These are phyloP conservation scores for Didymella keratinophila DNA, from an alignment of 2,329 filamentous ascomycete genomes.

Conservation along the genomic window DNA sequence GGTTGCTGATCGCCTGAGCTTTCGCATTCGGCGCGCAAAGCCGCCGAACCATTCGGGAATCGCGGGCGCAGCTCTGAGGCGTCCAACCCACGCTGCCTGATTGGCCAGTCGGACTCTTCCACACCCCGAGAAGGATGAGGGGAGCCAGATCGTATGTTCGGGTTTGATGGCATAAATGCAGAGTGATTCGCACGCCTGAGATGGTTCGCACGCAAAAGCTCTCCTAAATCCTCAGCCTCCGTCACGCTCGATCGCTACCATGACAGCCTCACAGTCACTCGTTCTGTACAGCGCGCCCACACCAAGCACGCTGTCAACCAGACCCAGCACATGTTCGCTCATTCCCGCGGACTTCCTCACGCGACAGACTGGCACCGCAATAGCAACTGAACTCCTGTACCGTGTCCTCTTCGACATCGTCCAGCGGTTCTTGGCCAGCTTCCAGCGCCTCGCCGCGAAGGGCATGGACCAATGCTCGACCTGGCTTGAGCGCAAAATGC, in stretches of 20 bases:
- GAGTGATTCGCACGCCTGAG: neutral
- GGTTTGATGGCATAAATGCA: slow-evolving; percentile 2
- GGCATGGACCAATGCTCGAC: slow-evolving; percentile 36
- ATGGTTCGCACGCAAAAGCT: neutral
- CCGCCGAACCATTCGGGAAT: neutral
- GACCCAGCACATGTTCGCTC: slow-evolving; percentile 17
- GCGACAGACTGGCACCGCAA: slow-evolving; percentile 35
- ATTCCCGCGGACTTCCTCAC: slow-evolving; percentile 27
- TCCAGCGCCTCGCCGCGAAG: slow-evolving; percentile 35
- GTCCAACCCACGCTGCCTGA: neutral
- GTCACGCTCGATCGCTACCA: slow-evolving; percentile 4
- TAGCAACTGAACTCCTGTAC: slow-evolving; percentile 43
- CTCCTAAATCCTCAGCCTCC: neutral
- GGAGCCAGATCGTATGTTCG: neutral
- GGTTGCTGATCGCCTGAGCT: neutral
- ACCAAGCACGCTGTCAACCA: slow-evolving; percentile 9
- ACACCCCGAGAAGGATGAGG: neutral
- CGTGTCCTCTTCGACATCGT: slow-evolving; percentile 42
- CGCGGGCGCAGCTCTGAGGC: neutral
- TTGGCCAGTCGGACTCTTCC: slow-evolving; percentile 5
- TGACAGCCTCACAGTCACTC: slow-evolving; percentile 28
- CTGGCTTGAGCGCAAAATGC: slow-evolving; percentile 36
- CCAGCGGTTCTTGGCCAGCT: slow-evolving; percentile 33
- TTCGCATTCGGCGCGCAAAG: slow-evolving; percentile 2
- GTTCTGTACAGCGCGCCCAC: slow-evolving; percentile 19